A percentile compares a stretch with the other conserved stretches of the same genome.
These are phyloP conservation scores for Trypanosoma melophagium DNA, from an alignment of 208 protist species.

Conservation along the genomic window DNA sequence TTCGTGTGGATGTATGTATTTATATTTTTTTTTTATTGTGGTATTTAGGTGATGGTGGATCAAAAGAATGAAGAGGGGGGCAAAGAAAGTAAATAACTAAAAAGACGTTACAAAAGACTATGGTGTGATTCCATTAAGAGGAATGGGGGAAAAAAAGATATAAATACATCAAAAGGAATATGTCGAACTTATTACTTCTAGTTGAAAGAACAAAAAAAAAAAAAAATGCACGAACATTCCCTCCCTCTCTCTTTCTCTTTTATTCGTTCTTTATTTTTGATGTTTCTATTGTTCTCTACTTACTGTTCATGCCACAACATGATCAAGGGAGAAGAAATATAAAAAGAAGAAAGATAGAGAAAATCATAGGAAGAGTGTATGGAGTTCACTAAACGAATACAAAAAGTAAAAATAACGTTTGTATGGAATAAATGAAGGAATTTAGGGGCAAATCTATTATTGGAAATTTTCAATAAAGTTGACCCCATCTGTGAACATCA, in stretches of 20 bases:
- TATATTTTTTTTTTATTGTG: no score
- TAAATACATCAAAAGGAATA: no score
- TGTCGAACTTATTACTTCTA: not conserved
- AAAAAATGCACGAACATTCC: not conserved
- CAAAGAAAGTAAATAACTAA: not conserved
- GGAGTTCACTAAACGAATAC: not conserved
- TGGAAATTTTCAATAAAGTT: no score
- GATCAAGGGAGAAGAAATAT: no score
- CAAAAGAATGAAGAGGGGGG: not conserved
- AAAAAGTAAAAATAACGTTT: no score
- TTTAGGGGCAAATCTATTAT: no score
- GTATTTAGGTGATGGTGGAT: no score
- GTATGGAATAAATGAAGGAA: no score
- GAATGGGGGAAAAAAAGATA: not conserved
- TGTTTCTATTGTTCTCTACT: not conserved
- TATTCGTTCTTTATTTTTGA: not conserved
- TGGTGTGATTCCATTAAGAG: no score
- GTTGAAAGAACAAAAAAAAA: not conserved
- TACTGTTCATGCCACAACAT: no score
- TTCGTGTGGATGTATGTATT: no score
- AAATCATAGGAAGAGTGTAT: not conserved
- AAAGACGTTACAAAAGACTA: not conserved
- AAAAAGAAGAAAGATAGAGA: constrained; percentile 12
- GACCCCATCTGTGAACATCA: no score
- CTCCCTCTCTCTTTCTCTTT: constrained; percentile 1